Conservation (phyloP, 176 grass and related monocot genomes). For the Bonia amplexicaulis region DNA sequence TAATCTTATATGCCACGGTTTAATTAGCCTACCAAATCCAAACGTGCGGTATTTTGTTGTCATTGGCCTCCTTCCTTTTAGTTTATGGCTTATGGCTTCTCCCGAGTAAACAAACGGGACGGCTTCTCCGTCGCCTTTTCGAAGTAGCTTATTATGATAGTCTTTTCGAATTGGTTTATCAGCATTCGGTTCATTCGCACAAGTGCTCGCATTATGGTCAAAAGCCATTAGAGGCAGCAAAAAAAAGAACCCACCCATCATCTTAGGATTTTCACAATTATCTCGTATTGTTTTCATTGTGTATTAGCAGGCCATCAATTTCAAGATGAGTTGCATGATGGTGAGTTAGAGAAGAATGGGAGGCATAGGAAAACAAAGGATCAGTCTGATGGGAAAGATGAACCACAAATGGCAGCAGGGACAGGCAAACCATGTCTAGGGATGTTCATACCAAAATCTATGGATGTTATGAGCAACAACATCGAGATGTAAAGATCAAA, state of each 20-base stretch:
- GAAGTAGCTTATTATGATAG: no score
- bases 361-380: slow-evolving; percentile 20
- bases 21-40: neutral
- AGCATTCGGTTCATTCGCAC: no score
- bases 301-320: slow-evolving; percentile 13
- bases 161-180: no score
- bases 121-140: no score
- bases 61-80: neutral
- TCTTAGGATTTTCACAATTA: neutral
- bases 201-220: no score
- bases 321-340: slow-evolving; percentile 25
- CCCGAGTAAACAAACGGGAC: no score
- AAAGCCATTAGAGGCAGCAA: no score
- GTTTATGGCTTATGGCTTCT: no score
- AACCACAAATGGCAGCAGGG: slow-evolving; percentile 2
- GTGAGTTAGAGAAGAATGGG: slow-evolving; percentile 26
- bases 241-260: no score
- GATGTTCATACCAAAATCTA: slow-evolving; percentile 9
- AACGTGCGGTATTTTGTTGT: neutral
- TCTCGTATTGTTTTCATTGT: neutral
- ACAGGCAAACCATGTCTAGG: slow-evolving; percentile 1
- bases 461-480: slow-evolving; percentile 7
- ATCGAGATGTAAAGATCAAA: slow-evolving; percentile 18
- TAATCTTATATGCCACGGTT: neutral
- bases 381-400: slow-evolving; percentile 29